phyloP scores from a whole-genome alignment of 2,329 filamentous ascomycete genomes.

The Ilyonectria robusta region DNA sequence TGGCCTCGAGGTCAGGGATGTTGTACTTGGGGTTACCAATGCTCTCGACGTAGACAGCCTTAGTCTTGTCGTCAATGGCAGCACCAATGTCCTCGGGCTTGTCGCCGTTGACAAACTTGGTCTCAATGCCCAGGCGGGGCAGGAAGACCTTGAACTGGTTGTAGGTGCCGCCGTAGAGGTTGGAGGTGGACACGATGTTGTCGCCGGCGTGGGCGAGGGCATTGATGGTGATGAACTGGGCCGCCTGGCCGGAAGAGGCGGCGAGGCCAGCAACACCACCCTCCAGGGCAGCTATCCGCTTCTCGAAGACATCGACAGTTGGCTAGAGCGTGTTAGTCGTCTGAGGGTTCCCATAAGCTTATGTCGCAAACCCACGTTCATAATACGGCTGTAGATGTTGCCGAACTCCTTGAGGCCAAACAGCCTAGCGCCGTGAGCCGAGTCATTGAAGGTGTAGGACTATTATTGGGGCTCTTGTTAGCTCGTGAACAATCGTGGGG shows the following conservation, averaged over 20 bases:
- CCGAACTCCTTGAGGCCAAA: conserved; percentile 97
- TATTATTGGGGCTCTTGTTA: conserved; percentile 50
- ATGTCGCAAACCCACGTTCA: conserved; percentile 76
- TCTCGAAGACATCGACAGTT: conserved; percentile 96
- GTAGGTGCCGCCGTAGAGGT: conserved; percentile 95
- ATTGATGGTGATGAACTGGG: conserved; percentile 91
- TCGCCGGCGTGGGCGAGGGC: conserved; percentile 90
- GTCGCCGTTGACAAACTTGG: conserved; percentile 90
- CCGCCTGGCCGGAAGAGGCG: conserved; percentile 87
- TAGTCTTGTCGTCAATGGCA: conserved; percentile 92
- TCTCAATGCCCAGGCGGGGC: conserved; percentile 87
- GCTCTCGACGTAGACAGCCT: conserved; percentile 91
- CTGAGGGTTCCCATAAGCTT: not conserved
- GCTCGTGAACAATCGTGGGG: not conserved
- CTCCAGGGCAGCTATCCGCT: conserved; percentile 95
- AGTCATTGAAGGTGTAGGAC: conserved; percentile 96
- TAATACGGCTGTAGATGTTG: conserved; percentile 98
- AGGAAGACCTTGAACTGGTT: conserved; percentile 97
- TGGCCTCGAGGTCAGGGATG: conserved; percentile 89
- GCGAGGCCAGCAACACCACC: conserved; percentile 91
- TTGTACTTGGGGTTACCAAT: conserved; percentile 97
- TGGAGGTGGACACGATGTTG: conserved; percentile 93
- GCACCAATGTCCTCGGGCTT: conserved; percentile 82
- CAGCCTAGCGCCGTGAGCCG: conserved; percentile 92
- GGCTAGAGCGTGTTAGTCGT: conserved; percentile 66